Evolutionary conservation across 148 eudicot genomes (phyloP).

Genomic region (Camellia granthamiana): DNA sequence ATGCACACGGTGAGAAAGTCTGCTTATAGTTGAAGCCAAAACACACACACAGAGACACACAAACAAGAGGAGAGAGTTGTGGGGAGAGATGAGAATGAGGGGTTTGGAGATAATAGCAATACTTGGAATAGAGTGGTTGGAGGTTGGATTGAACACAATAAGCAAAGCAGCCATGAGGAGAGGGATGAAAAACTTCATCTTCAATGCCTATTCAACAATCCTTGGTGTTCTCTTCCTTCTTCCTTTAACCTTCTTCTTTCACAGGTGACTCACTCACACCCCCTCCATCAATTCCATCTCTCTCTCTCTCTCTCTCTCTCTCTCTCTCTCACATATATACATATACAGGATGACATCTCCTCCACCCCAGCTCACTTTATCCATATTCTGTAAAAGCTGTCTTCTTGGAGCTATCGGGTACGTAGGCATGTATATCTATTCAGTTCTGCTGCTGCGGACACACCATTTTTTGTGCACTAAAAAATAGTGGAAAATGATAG

Average conservation of each 20-base stretch:
- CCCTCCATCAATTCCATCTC: background rate
- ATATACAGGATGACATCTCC: background rate
- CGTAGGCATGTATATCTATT: too few species aligned
- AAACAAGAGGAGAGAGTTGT: too few species aligned
- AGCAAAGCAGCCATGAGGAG: conserved; percentile 44
- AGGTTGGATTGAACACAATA: too few species aligned
- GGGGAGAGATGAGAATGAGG: too few species aligned
- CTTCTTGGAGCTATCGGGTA: conserved; percentile 12
- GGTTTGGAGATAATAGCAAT: too few species aligned
- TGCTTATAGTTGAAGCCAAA: background rate
- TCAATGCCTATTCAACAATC: conserved; percentile 28
- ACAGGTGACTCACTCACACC: background rate
- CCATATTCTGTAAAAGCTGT: conserved; percentile 4
- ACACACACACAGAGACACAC: background rate
- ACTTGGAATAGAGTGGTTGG: too few species aligned
- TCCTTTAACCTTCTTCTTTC: conserved; percentile 8
- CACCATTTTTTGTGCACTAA: too few species aligned
- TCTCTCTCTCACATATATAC: too few species aligned
- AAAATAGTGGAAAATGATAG: too few species aligned
- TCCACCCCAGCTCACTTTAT: background rate
- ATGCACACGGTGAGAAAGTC: background rate
- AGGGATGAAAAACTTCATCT: conserved; percentile 38
- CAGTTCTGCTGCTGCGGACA: too few species aligned
- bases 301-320: background rate
- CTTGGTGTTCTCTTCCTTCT: conserved; percentile 32